Evolutionary conservation across 495 filamentous ascomycete species (phyloP), one percentile per base, ranked within the genome.

Genomic region (Penicillium longicatenatum): DNA sequence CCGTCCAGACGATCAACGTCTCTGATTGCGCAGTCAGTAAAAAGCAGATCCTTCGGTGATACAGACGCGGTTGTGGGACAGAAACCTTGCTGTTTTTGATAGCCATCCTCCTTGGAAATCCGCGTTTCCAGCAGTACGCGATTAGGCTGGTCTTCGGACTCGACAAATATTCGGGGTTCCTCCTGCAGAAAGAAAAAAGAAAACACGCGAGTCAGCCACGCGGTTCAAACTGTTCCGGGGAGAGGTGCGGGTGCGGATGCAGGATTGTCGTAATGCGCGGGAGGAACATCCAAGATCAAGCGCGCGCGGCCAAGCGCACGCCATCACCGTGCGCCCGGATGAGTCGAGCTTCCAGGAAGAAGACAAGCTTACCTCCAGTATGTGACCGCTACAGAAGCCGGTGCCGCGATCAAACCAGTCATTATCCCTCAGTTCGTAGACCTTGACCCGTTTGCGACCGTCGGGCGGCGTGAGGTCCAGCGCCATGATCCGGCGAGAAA

Each of bases 391-490:
- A 73, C 94, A 98, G 73, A 97, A 98, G 45, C 94, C 94, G 19
- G 94, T 98, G 50, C 94, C 94, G 58, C 95, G 82, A 76, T 98
- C 94, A 71, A 92, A 97, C 94, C 94, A 98, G 83, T 98, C 95
- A 82, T 94, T 97, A 75, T 96, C 91, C 66, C 88, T 90, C 60
- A 98, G 83, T 78, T 98, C 94, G 74, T 98, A 98, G 64, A 98
- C 94, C 81, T 98, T 98, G 65, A 98, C 94, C 80, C 94, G 89
- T 81, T 93, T 96, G 83, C 89, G 91, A 75, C 93, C 90, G 78
- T 88, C 86, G 68, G 86, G 77, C 67, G 88, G 84, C 74, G 89
- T 87, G 79, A 91, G 84, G 67, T 88, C 84, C 82, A 93, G 87
- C 83, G 93, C 92, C 92, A 96, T 96, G 70, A 63, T 77, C 71